Evolutionary conservation across 2,329 filamentous ascomycete genomes (phyloP), one percentile per base, ranked within the genome.

Genomic region (Pseudogymnoascus verrucosus): DNA sequence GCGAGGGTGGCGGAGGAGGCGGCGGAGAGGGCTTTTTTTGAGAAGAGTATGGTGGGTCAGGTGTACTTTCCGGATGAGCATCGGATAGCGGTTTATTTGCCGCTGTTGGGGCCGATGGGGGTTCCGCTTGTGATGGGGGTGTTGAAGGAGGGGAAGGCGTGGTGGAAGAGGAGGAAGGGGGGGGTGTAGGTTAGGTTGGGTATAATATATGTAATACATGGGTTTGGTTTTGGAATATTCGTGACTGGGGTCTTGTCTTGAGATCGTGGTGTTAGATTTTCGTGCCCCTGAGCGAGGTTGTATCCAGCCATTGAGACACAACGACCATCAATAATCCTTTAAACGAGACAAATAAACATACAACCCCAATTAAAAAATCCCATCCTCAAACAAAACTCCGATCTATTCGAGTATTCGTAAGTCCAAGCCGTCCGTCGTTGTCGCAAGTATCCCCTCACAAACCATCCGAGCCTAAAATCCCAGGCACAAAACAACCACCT

Each of bases 61-160:
- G 88, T 98, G 1, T 99, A 98, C 76, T 99, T 99, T 75, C 95
- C 95, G 0, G 95, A 99, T 72, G 95, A 99, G 78, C 95, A 99
- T 76, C 99, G 98, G 76, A 85, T 99, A 23, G 95, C 95, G 0
- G 95, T 99, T 0, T 99, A 99, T 74, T 77, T 99, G 70, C 95
- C 95, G 1, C 78, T 99, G 10, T 78, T 99, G 42, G 95, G 95
- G 0, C 95, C 95, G 0, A 87, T 98, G 42, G 92, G 90, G 4
- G 93, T 98, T 11, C 95, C 95, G 39, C 77, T 99, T 60, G 74
- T 97, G 5, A 90, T 97, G 83, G 89, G 89, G 3, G 78, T 91
- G 28, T 69, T 96, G 51, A 96, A 93, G 70, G 93, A 98, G 78
- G 59, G 95, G 16, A 91, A 86, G 76, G 71, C 71, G 36, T 73